phyloP scores from a whole-genome alignment of 2,329 filamentous ascomycete species.

The Sordariomycetes sp. region DNA sequence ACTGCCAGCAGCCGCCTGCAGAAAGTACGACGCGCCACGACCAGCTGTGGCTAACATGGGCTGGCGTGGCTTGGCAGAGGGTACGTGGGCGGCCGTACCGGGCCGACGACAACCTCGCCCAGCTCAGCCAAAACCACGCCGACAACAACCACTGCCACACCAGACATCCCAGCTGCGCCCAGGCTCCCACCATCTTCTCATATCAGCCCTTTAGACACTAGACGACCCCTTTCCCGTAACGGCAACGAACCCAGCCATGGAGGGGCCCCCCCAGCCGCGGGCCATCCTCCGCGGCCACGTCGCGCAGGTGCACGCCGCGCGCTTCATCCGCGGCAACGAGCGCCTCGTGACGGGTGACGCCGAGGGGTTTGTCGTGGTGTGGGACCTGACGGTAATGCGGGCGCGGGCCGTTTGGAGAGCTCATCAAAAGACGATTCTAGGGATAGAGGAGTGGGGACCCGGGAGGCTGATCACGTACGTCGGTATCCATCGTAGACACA shows the following conservation, averaged over 20 bases:
- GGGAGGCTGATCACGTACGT: constrained; percentile 74
- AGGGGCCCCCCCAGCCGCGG: constrained; percentile 25
- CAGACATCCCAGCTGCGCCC: neutral
- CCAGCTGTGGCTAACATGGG: neutral
- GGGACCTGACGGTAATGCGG: constrained; percentile 73
- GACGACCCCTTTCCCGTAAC: neutral
- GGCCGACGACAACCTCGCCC: neutral
- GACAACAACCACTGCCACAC: neutral
- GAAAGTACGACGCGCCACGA: neutral
- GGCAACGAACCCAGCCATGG: neutral
- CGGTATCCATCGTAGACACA: neutral
- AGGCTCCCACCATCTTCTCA: neutral
- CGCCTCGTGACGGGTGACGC: constrained; percentile 79
- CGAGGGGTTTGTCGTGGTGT: constrained; percentile 77
- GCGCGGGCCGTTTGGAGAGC: constrained; percentile 77
- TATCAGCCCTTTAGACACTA: neutral
- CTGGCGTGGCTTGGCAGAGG: neutral
- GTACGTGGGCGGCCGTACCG: neutral
- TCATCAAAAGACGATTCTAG: constrained; percentile 66
- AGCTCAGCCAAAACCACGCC: neutral
- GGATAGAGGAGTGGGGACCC: constrained; percentile 55
- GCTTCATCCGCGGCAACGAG: constrained; percentile 60
- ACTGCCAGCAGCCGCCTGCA: neutral
- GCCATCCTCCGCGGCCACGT: constrained; percentile 75
- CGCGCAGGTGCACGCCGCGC: constrained; percentile 63